Evolutionary conservation across 2,329 filamentous ascomycete genomes (phyloP).

Genomic region (Phialophora verrucosa): DNA sequence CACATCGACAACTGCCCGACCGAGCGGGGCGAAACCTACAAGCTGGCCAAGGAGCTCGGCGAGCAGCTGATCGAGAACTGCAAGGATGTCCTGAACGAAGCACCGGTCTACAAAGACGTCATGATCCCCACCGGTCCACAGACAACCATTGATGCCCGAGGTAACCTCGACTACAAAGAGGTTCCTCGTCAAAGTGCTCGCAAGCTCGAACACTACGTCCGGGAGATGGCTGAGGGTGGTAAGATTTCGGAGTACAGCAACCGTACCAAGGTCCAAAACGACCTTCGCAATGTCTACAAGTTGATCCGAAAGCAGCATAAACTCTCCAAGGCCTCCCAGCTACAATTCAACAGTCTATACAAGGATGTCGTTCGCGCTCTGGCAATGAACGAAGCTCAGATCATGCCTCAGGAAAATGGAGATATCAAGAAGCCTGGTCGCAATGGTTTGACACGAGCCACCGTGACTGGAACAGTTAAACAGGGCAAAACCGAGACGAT

Average conservation of each 20-base stretch:
- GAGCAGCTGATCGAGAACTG: conserved; percentile 96
- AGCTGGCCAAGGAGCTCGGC: conserved; percentile 94
- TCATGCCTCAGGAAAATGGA: conserved; percentile 84
- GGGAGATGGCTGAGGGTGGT: conserved; percentile 96
- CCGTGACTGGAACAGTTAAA: conserved; percentile 65
- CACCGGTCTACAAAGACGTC: conserved; percentile 96
- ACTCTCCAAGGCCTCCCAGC: conserved; percentile 91
- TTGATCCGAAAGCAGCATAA: conserved; percentile 98
- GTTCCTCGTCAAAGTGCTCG: conserved; percentile 84
- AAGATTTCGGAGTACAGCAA: conserved; percentile 99
- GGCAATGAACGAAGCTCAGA: conserved; percentile 97
- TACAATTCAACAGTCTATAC: conserved; percentile 96
- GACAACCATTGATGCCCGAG: conserved; percentile 88
- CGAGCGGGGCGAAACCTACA: conserved; percentile 94
- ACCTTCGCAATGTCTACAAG: conserved; percentile 94
- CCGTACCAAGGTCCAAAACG: conserved; percentile 96
- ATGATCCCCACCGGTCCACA: conserved; percentile 87
- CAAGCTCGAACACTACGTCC: conserved; percentile 97
- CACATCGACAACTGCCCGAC: conserved; percentile 99
- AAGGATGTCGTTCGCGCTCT: conserved; percentile 91
- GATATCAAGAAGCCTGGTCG: conserved; percentile 62
- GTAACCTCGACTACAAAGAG: conserved; percentile 92
- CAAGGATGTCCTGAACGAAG: conserved; percentile 81
- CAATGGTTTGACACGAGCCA: conserved; percentile 53
- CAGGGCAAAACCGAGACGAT: conserved; percentile 93